Conservation (phyloP, 371 early-diverging fungal genomes). For the Mucor saturninus region DNA sequence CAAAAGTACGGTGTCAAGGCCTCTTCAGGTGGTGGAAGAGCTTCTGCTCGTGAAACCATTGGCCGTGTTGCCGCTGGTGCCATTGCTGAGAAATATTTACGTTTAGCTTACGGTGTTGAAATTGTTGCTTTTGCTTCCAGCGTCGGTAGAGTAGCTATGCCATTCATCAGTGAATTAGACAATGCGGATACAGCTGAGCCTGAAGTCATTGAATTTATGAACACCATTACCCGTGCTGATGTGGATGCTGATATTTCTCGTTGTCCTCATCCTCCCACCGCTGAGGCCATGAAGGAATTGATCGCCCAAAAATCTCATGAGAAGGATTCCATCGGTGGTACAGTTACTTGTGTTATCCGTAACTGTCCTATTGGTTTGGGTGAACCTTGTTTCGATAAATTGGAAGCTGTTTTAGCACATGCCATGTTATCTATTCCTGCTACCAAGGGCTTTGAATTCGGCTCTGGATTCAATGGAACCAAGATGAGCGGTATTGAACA, state of each 20-base stretch:
- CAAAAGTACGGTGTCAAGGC: constrained; percentile 97
- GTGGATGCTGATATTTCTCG: constrained; percentile 56
- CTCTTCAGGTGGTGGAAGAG: constrained; percentile 92
- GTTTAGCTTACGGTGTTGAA: constrained; percentile 81
- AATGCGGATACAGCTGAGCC: constrained; percentile 52
- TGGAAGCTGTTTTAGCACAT: constrained; percentile 96
- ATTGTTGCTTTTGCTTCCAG: constrained; percentile 94
- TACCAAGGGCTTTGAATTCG: constrained; percentile 97
- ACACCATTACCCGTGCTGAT: constrained; percentile 70
- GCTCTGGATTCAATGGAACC: constrained; percentile 92
- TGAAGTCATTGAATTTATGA: constrained; percentile 69
- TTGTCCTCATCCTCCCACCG: constrained; percentile 51
- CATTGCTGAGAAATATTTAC: constrained; percentile 94
- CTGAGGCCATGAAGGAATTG: constrained; percentile 52
- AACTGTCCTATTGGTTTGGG: constrained; percentile 94
- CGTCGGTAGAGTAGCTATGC: constrained; percentile 84
- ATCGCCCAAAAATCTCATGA: constrained; percentile 81
- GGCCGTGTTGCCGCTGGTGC: constrained; percentile 96
- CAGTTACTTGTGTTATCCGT: constrained; percentile 95
- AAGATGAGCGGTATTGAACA: constrained; percentile 87
- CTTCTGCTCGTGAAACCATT: constrained; percentile 96
- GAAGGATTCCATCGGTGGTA: constrained; percentile 95
- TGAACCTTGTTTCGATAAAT: constrained; percentile 97
- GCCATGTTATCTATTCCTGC: constrained; percentile 99
- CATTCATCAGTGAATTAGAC: constrained; percentile 62